phyloP scores from a whole-genome alignment of 164 flowering plant species.

The Akebia trifoliata region DNA sequence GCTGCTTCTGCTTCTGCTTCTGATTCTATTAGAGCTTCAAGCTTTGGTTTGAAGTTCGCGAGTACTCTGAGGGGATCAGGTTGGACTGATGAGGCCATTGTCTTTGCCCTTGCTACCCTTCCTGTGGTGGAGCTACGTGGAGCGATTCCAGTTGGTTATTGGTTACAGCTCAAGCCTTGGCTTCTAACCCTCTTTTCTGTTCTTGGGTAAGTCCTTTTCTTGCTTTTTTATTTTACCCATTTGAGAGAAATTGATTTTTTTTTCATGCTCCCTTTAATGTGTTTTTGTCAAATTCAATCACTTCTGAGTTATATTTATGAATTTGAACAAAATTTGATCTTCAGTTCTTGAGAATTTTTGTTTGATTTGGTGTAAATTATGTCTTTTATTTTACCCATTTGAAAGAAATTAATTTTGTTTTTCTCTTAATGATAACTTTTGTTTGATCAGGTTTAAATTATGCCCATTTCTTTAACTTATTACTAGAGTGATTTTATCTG shows the following conservation, averaged over 20 bases:
- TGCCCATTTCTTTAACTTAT: no score
- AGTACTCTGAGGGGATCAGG: slow-evolving; percentile 55
- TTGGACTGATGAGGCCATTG: slow-evolving; percentile 86
- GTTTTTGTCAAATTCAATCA: not conserved
- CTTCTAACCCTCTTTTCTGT: slow-evolving; percentile 63
- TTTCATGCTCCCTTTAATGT: not conserved
- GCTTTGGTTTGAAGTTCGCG: slow-evolving; percentile 71
- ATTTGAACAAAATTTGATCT: not conserved
- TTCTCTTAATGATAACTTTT: not conserved
- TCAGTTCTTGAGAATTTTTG: not conserved
- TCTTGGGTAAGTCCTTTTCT: slow-evolving; percentile 41
- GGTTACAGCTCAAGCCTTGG: slow-evolving; percentile 84
- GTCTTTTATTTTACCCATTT: not conserved
- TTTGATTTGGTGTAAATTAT: no score
- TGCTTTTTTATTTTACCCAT: not conserved
- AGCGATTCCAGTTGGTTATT: slow-evolving; percentile 98
- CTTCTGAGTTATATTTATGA: not conserved
- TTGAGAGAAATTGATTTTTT: slow-evolving; percentile 1
- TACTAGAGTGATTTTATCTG: no score
- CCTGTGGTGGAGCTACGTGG: slow-evolving; percentile 98
- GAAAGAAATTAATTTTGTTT: not conserved
- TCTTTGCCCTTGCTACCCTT: slow-evolving; percentile 84
- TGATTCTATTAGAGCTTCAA: slow-evolving; percentile 71
- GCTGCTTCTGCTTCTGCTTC: slow-evolving; percentile 44
- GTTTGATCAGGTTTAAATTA: no score